Evolutionary conservation across 352 stramenopile genomes (phyloP).

Genomic region (Globisporangium radiosum): DNA sequence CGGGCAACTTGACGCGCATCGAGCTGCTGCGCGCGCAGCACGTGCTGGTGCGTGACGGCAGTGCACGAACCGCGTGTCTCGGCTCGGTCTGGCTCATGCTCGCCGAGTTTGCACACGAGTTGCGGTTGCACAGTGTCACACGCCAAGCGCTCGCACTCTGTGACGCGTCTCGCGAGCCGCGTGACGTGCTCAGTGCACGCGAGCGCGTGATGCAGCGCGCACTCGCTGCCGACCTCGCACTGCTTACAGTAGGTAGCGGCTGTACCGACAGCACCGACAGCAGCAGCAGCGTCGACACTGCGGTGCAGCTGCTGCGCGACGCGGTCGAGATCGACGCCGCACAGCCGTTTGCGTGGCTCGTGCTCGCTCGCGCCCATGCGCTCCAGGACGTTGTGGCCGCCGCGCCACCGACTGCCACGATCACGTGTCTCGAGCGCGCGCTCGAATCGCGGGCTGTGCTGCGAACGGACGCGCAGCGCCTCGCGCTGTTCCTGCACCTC

Average conservation of each 20-base stretch:
- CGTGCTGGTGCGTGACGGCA: conserved; percentile 17
- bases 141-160: conserved; percentile 29
- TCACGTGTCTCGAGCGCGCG: conserved; percentile 48
- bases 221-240: conserved; percentile 38
- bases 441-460: conserved; percentile 30
- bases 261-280: too few species aligned
- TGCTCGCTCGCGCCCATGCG: conserved; percentile 40
- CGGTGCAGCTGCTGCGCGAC: conserved; percentile 37
- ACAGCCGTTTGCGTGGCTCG: conserved; percentile 51
- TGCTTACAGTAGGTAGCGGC: conserved; percentile 5
- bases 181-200: conserved; percentile 34
- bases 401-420: conserved; percentile 17
- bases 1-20: conserved; percentile 56
- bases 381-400: conserved; percentile 17
- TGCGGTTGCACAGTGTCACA: conserved; percentile 31
- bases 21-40: conserved; percentile 60
- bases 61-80: conserved; percentile 19
- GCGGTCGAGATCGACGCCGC: conserved; percentile 51
- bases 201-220: conserved; percentile 44
- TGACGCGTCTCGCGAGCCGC: conserved; percentile 22
- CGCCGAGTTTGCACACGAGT: conserved; percentile 34
- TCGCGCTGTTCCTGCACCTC: conserved; percentile 49
- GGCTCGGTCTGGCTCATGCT: conserved; percentile 60
- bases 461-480: conserved; percentile 20
- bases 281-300: conserved; percentile 15